These are phyloP conservation scores for Clonostachys rhizophaga DNA, from an alignment of 2,329 filamentous ascomycete species.

Conservation along the genomic window DNA sequence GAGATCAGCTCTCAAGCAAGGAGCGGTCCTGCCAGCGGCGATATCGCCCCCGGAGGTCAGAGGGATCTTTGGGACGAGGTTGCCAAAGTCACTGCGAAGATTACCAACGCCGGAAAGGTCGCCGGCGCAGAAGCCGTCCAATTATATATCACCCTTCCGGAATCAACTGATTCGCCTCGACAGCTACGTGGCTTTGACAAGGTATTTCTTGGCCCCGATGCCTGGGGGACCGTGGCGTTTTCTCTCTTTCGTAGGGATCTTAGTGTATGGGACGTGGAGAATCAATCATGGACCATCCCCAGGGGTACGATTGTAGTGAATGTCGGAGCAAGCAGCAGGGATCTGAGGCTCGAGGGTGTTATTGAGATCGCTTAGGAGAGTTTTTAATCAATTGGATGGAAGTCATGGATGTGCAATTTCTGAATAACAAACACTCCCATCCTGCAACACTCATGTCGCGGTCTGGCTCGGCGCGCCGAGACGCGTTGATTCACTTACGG, in stretches of 20 bases:
- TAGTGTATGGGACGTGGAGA: conserved; percentile 61
- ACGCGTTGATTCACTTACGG: too few species aligned
- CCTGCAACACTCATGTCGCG: too few species aligned
- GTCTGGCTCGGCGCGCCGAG: too few species aligned
- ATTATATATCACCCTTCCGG: conserved; percentile 45
- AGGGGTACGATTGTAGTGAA: conserved; percentile 33
- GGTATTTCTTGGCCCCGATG: conserved; percentile 49
- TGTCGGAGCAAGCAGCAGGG: conserved; percentile 40
- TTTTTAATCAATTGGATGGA: background rate
- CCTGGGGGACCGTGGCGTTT: conserved; percentile 47
- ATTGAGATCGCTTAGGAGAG: conserved; percentile 16
- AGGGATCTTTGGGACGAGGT: conserved; percentile 39
- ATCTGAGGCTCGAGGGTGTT: conserved; percentile 30
- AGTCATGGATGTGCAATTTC: background rate
- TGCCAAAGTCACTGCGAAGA: conserved; percentile 47
- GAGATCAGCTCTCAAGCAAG: conserved; percentile 21
- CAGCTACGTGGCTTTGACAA: conserved; percentile 61
- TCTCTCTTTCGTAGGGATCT: conserved; percentile 54
- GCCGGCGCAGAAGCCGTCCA: conserved; percentile 46
- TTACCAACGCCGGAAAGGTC: conserved; percentile 58
- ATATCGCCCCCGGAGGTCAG: conserved; percentile 34
- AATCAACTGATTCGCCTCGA: conserved; percentile 32
- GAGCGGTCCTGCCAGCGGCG: conserved; percentile 31
- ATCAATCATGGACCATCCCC: conserved; percentile 52
- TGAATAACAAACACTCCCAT: too few species aligned